Base-by-base conservation (phyloP, 805 yeast genomes). In the Barnettozyma populi region DNA sequence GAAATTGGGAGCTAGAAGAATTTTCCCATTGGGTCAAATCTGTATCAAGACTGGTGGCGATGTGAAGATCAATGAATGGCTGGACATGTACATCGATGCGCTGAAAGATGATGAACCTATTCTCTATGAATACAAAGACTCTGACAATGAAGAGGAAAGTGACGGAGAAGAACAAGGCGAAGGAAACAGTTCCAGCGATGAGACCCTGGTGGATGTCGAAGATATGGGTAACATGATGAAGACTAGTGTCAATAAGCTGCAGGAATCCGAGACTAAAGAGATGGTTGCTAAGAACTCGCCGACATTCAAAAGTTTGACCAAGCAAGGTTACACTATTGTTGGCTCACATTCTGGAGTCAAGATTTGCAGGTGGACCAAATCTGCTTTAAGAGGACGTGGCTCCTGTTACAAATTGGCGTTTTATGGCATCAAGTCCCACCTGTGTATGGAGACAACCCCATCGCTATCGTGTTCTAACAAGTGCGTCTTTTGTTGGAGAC, bases 401-500 rank as follows among this genome's bases (percentile, higher is more conserved):
- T 88, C 95, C 2, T 90, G 97, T 69, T 90, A 90, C 69, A 90
- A 90, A 63, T 88, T 78, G 67, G 95, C 97, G 9, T 84, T 90
- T 58, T 90, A 90, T 64, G 97, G 97, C 21, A 90, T 90, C 57
- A 80, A 76, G 51, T 85, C 95, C 2, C 97, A 92, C 68, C 70
- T 92, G 48, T 90, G 97, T 68, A 90, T 90, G 97, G 97, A 90
- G 63, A 80, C 97, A 2, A 90, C 97, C 0, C 97, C 97, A 1
- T 84, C 95, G 1, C 72, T 90, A 50, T 92, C 96, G 7, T 90
- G 97, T 66, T 88, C 97, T 5, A 90, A 90, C 63, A 90, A 90
- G 64, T 90, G 97, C 75, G 97, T 90, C 5, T 90, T 90, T 62
- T 90, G 97, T 69, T 90, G 97, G 97, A 78, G 97, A 64, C 97